Percentiles rank a stretch among this genome's conserved stretches.
phyloP scores from a whole-genome alignment of 805 yeast species.

The Lachancea fermentati region DNA sequence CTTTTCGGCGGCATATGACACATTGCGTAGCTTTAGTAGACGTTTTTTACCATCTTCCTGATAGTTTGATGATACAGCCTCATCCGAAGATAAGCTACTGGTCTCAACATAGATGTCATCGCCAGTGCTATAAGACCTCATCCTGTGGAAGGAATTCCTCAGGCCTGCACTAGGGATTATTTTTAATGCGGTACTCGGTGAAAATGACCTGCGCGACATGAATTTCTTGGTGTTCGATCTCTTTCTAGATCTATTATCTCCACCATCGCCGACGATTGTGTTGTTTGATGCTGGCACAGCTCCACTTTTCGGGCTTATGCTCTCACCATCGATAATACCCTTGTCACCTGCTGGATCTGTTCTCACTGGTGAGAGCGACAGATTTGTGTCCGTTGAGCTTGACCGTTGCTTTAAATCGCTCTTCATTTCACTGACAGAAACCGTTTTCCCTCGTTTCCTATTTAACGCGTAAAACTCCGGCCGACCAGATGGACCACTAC shows the following conservation, averaged over 20 bases:
- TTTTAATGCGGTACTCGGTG: constrained; percentile 25
- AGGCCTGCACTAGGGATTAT: constrained; percentile 16
- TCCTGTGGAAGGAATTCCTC: constrained; percentile 16
- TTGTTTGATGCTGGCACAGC: background rate
- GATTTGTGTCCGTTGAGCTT: background rate
- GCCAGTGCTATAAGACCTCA: constrained; percentile 11
- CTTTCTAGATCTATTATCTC: constrained; percentile 25
- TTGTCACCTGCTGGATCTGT: constrained; percentile 1
- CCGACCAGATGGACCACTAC: background rate
- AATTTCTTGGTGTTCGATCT: constrained; percentile 19
- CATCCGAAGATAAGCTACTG: constrained; percentile 1
- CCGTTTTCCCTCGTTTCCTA: constrained; percentile 2
- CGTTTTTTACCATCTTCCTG: constrained; percentile 1
- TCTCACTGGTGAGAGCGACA: constrained; percentile 3
- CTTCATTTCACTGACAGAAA: background rate
- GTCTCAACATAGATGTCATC: background rate
- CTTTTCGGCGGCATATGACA: constrained; percentile 41
- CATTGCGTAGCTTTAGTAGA: constrained; percentile 17
- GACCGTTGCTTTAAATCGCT: background rate
- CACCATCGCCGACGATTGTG: background rate
- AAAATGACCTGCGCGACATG: constrained; percentile 26
- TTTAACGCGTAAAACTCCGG: background rate
- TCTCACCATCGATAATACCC: constrained; percentile 1
- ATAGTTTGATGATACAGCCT: background rate
- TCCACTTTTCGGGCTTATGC: background rate